Conservation (phyloP, 129 eudicot species). For the Flaveria brownii region DNA sequence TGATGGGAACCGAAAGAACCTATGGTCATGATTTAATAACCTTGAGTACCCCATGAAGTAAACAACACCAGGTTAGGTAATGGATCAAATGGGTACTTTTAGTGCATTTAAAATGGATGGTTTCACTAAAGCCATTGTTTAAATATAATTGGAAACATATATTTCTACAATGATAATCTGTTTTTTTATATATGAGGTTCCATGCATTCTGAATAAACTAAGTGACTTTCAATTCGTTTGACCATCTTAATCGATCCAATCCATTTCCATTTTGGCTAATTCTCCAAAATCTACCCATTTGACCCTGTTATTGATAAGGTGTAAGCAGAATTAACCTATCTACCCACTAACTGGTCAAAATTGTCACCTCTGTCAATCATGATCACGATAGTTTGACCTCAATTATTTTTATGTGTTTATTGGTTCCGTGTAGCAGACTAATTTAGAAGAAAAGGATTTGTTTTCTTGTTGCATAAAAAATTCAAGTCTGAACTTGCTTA, state of each 20-base stretch:
- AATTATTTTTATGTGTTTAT: neutral
- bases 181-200: neutral
- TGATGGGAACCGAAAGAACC: neutral
- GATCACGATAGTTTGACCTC: neutral
- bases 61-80: neutral
- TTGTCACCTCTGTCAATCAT: neutral
- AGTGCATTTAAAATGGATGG: neutral
- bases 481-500: slow-evolving; percentile 12
- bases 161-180: neutral
- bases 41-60: slow-evolving; percentile 12
- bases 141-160: neutral
- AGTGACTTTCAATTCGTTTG: neutral
- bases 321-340: neutral
- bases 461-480: neutral
- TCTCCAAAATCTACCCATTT: neutral
- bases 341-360: neutral
- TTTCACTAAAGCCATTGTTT: neutral
- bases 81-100: neutral
- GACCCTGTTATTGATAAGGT: neutral
- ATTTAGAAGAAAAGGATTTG: neutral
- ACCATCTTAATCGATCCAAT: neutral
- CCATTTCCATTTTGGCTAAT: slow-evolving; percentile 1
- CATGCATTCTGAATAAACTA: neutral
- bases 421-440: neutral
- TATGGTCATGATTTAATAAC: slow-evolving; percentile 2